These are phyloP conservation scores for Zoysia japonica DNA, from an alignment of 176 grass and related monocot genomes.

Conservation along the genomic window DNA sequence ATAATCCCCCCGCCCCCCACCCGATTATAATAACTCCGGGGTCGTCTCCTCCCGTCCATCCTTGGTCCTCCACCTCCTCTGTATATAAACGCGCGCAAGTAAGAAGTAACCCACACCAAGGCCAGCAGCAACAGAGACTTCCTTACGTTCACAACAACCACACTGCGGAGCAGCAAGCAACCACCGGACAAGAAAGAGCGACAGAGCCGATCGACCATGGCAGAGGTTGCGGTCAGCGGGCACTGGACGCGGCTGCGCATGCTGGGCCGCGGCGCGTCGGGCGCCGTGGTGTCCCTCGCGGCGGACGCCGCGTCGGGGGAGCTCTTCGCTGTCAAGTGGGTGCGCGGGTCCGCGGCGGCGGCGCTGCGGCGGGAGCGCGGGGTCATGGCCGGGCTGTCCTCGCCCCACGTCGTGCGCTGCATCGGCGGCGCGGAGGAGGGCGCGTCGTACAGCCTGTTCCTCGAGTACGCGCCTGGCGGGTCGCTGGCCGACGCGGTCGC, in stretches of 20 bases:
- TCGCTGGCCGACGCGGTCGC: constrained; percentile 69
- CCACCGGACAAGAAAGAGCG: not conserved
- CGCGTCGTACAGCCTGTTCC: constrained; percentile 33
- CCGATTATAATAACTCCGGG: constrained; percentile 17
- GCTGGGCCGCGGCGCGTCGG: constrained; percentile 66
- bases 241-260: constrained; percentile 44
- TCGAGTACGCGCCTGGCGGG: constrained; percentile 81
- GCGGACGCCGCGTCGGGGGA: constrained; percentile 42
- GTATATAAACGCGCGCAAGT: constrained; percentile 47
- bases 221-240: constrained; percentile 21
- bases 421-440: constrained; percentile 32
- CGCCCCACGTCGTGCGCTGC: constrained; percentile 64
- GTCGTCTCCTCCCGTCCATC: not conserved
- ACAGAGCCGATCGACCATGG: not conserved
- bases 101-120: not conserved
- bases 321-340: constrained; percentile 74
- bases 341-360: not conserved
- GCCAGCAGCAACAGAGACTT: constrained; percentile 27
- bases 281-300: constrained; percentile 63
- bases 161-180: not conserved
- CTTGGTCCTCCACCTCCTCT: not conserved
- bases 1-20: constrained; percentile 21
- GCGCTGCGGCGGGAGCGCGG: constrained; percentile 52
- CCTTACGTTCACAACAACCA: not conserved
- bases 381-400: constrained; percentile 44